These are phyloP conservation scores for Aspergillus panamensis DNA, from an alignment of 495 filamentous ascomycete genomes.

Conservation along the genomic window DNA sequence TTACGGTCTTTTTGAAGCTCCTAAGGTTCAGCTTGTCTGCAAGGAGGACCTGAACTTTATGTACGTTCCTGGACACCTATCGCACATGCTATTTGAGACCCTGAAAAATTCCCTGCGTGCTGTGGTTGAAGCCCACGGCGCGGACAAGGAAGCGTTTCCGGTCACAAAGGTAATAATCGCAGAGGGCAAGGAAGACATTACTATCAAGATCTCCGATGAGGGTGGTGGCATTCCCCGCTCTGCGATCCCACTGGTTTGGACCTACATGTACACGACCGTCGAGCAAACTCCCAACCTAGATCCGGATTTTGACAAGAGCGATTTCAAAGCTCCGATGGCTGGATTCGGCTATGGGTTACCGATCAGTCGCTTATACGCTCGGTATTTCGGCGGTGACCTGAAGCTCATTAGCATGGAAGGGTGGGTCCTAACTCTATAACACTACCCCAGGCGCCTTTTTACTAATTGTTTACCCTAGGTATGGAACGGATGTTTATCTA, in stretches of 20 bases:
- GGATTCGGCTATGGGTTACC: constrained; percentile 96
- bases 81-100: constrained; percentile 99
- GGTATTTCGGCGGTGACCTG: constrained; percentile 95
- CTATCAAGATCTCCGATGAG: constrained; percentile 95
- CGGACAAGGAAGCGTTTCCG: constrained; percentile 92
- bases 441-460: constrained; percentile 5
- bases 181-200: constrained; percentile 97
- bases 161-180: constrained; percentile 96
- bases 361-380: constrained; percentile 87
- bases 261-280: constrained; percentile 99
- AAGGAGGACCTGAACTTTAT: constrained; percentile 92
- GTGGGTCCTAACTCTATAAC: constrained; percentile 50
- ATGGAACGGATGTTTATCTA: constrained; percentile 97
- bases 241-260: constrained; percentile 94
- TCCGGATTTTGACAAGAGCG: constrained; percentile 97
- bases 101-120: constrained; percentile 97
- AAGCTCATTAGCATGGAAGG: constrained; percentile 99
- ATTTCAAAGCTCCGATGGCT: constrained; percentile 99
- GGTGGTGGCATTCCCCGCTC: constrained; percentile 91
- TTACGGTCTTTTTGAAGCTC: constrained; percentile 95
- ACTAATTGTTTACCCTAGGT: constrained; percentile 51
- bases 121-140: constrained; percentile 92
- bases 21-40: constrained; percentile 94
- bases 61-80: constrained; percentile 97
- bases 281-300: constrained; percentile 92